phyloP scores from a whole-genome alignment of 2,329 filamentous ascomycete genomes.

The Pyrenochaeta sp. region DNA sequence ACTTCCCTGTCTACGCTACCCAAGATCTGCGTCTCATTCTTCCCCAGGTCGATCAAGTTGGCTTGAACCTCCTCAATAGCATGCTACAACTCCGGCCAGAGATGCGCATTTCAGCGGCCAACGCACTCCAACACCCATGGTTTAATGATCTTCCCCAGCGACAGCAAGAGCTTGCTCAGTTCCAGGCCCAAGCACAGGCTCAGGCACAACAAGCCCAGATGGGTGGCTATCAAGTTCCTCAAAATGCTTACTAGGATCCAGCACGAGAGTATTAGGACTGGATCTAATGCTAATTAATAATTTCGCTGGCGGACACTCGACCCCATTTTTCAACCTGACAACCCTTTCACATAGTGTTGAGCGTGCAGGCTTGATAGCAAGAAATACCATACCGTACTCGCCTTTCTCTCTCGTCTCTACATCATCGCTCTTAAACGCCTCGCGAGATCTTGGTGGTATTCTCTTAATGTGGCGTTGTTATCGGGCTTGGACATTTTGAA shows the following conservation, averaged over 20 bases:
- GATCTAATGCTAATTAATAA: too few relatives aligned
- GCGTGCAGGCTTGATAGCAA: too few relatives aligned
- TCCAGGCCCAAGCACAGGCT: conserved; percentile 36
- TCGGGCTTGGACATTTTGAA: too few relatives aligned
- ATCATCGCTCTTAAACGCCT: too few relatives aligned
- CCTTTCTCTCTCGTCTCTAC: too few relatives aligned
- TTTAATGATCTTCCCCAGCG: conserved; percentile 76
- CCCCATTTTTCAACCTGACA: too few relatives aligned
- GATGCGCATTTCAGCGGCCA: conserved; percentile 84
- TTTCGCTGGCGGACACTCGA: too few relatives aligned
- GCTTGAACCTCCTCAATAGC: conserved; percentile 83
- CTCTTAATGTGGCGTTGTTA: too few relatives aligned
- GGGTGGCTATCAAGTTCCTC: conserved; percentile 47
- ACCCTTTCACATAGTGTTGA: too few relatives aligned
- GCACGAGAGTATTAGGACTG: too few relatives aligned
- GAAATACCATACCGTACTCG: too few relatives aligned
- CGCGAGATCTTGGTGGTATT: too few relatives aligned
- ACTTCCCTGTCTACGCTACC: conserved; percentile 92
- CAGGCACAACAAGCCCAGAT: conserved; percentile 48
- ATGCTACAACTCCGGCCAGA: conserved; percentile 96
- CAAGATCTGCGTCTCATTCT: conserved; percentile 88
- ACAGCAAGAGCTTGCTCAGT: conserved; percentile 47
- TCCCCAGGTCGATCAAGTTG: conserved; percentile 85
- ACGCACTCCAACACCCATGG: conserved; percentile 91
- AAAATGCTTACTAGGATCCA: conserved; percentile 46